These are phyloP conservation scores for Starmerella vitae DNA, from an alignment of 805 yeast species.

Conservation along the genomic window DNA sequence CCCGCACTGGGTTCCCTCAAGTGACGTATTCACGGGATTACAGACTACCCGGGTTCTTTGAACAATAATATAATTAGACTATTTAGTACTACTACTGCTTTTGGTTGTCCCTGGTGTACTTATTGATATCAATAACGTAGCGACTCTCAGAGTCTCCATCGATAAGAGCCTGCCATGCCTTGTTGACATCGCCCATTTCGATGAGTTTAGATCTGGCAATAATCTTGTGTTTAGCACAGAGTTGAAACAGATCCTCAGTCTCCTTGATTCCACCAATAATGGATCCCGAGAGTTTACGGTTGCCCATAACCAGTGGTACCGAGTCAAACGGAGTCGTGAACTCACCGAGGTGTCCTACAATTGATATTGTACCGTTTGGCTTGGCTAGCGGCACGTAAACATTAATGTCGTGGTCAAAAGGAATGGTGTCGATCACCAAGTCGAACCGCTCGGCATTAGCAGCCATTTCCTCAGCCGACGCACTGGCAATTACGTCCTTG, in stretches of 20 bases:
- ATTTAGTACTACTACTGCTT: not conserved
- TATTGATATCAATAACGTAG: constrained; percentile 12
- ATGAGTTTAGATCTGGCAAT: constrained; percentile 51
- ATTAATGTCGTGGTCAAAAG: constrained; percentile 37
- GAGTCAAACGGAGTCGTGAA: constrained; percentile 36
- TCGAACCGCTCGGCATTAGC: constrained; percentile 32
- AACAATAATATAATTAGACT: not conserved
- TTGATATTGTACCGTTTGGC: constrained; percentile 44
- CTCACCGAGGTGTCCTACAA: constrained; percentile 51
- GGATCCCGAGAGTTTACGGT: constrained; percentile 31
- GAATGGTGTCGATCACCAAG: constrained; percentile 40
- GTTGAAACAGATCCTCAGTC: constrained; percentile 49
- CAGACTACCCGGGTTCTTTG: not conserved
- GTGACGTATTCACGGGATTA: not conserved
- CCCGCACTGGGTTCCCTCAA: not conserved
- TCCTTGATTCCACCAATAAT: constrained; percentile 50
- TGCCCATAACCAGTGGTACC: constrained; percentile 35
- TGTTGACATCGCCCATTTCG: constrained; percentile 30
- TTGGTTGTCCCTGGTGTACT: constrained; percentile 1
- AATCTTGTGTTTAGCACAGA: constrained; percentile 47
- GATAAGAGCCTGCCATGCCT: constrained; percentile 12
- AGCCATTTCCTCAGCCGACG: constrained; percentile 29
- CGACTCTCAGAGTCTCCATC: constrained; percentile 15
- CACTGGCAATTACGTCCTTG: constrained; percentile 40
- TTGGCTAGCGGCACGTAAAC: constrained; percentile 39